phyloP scores from a whole-genome alignment of 225 moss, liverwort and hornwort genomes.

The Thuidium tamariscinum region DNA sequence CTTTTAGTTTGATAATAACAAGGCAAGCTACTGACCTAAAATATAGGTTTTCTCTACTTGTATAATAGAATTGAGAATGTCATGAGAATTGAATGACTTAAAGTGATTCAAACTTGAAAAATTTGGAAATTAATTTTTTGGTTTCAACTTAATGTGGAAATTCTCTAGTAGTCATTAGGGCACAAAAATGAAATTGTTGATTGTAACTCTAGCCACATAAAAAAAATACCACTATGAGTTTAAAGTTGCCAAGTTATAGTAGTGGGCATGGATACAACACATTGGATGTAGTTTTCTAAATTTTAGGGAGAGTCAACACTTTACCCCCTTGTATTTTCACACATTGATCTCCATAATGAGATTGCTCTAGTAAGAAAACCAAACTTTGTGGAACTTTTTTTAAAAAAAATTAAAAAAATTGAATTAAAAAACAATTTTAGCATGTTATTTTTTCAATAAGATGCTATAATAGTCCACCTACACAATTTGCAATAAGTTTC shows the following conservation, averaged over 20 bases:
- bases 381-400: too few relatives aligned
- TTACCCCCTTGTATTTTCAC: rapidly evolving
- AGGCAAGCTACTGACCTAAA: rapidly evolving
- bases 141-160: neutral
- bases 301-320: neutral
- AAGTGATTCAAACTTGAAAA: neutral
- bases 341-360: too few relatives aligned
- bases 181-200: neutral
- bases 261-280: neutral
- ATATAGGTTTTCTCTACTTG: neutral
- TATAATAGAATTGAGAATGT: neutral
- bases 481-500: too few relatives aligned
- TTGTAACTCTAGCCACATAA: neutral
- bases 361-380: too few relatives aligned
- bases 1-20: neutral
- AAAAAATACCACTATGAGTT: neutral
- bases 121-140: neutral
- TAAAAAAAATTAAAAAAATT: too few relatives aligned
- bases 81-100: neutral
- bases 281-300: neutral
- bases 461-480: too few relatives aligned
- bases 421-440: too few relatives aligned
- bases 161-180: neutral
- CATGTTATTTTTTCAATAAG: too few relatives aligned
- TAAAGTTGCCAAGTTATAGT: neutral